Evolutionary conservation across 2,329 filamentous ascomycete genomes (phyloP), one percentile per base, ranked within the genome.

Genomic region (Sporothrix phasma): DNA sequence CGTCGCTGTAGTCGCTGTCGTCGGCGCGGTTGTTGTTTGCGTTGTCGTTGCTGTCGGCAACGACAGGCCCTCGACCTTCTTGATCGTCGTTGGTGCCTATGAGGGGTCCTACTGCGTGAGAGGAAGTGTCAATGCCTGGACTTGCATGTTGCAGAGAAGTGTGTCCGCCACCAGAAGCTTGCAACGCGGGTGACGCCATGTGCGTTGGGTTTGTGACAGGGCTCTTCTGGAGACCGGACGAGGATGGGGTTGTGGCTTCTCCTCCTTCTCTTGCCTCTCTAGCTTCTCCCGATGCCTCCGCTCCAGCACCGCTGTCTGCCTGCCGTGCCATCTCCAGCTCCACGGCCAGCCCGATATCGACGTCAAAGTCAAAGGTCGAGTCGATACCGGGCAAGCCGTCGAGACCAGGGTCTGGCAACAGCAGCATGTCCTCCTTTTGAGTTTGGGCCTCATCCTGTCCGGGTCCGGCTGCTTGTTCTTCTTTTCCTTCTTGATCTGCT

Each of bases 71-170:
- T 26, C 13, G 60, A 43, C 64, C 60, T 53, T 56, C 43, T 53
- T 62, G 64, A 60, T 65, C 51, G 53, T 37, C 59, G 13, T 49
- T 26, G 49, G 31, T 24, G 58, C 29, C 59, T 37, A 43, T 13
- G 11, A 37, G 5, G 11, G 34, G 45, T 51, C 60, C 53, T 65
- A 53, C 24, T 39, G 37, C 15, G 26, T 31, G 41, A 61, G 45
- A 59, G 34, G 43, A 26, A 26, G 53, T 59, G 64, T 65, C 59
- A 65, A 65, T 59, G 59, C 29, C 41, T 58, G 53, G 19, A 34
- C 15, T 19, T 62, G 60, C 22, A 37, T 15, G 26, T 15, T 22
- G 22, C 8, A 47, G 39, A 11, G 54, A 45, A 11, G 24, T 3
- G 15, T 17, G 19, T 19, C 37, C 53, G 53, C 8, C 19, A 58